Base-by-base conservation (phyloP, 805 yeast genomes). In the Candida namnaoensis region DNA sequence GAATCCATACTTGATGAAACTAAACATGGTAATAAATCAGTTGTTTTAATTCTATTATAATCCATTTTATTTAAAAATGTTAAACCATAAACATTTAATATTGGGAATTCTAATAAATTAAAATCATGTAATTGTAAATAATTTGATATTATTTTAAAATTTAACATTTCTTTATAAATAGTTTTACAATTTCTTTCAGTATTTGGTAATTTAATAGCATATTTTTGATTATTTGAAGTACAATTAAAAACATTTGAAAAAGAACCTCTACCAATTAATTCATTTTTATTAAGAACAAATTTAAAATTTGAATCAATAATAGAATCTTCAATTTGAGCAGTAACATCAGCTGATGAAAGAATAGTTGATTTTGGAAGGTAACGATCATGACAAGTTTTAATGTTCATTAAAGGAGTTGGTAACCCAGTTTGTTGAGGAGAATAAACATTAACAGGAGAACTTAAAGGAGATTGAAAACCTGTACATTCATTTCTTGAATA, bases 151-250 rank as follows among this genome's bases (percentile, higher is more conserved):
- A 50, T 36, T 32, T 40, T 44, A 40, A 44, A 51, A 34, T 48
- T 49, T 34, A 52, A 28, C 41, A 48, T 41, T 39, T 53, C 58
- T 32, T 45, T 49, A 38, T 44, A 44, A 5, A 53, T 43, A 19
- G 36, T 36, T 25, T 45, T 49, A 12, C 42, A 33, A 19, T 41
- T 45, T 34, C 37, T 47, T 4, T 38, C 35, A 11, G 39, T 41
- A 8, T 40, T 40, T 14, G 58, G 56, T 12, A 53, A 41, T 41
- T 53, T 53, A 5, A 52, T 40, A 9, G 58, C 56, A 32, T 43
- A 42, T 4, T 26, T 35, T 3, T 27, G 34, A 19, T 42, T 34
- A 14, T 15, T n/a, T 1, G 33, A 13, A 4, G 28, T 12, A 23
- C 48, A 43, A 5, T 41, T 46, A 11, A 45, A 37, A 15, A 53